Evolutionary conservation across 495 filamentous ascomycete species (phyloP), one percentile per base, ranked within the genome.

Genomic region (Aspergillus funiculosus): DNA sequence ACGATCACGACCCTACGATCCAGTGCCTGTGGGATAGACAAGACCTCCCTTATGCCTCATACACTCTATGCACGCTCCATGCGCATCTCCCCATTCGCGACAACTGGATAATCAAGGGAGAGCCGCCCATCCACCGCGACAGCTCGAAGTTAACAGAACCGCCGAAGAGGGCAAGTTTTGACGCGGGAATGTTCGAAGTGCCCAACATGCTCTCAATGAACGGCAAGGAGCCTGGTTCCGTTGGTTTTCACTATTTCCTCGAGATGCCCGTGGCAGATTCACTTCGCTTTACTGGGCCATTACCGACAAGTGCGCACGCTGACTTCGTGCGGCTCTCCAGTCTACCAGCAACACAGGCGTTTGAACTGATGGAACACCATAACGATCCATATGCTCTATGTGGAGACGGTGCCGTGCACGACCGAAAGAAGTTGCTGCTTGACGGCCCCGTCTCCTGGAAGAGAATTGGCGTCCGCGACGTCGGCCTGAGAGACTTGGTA

Each of bases 151-250:
- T 54, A 14, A 48, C 53, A 1, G 57, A 51, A n/a, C 58, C 51
- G 6, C 49, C 51, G 11, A 69, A 61, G 64, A 66, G 54, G 66
- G 79, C 58, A 58, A 79, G 66, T 59, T 85, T 73, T 62, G 81
- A 67, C 62, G 71, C 61, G 48, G 78, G 57, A 63, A 74, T 73
- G 54, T 77, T 64, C 56, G 85, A 78, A 52, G 63, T 76, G 2
- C 85, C 86, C 5, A 85, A 76, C 60, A 91, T 89, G 85, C 69
- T 89, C 32, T 82, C 81, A 54, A 80, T 79, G 62, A 79, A 82
- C 44, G 85, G 32, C 19, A 66, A 77, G 29, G 86, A 91, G 56
- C 78, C 79, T 29, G 86, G 86, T 4, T 83, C 83, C 25, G 63
- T 88, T 18, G 86, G 85, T n/a, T 87, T 81, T 53, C 75, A 80